A percentile compares a stretch with the other conserved stretches of the same genome.
These are phyloP conservation scores for Ascosphaera apis DNA, from an alignment of 2,329 filamentous ascomycete genomes.

Conservation along the genomic window DNA sequence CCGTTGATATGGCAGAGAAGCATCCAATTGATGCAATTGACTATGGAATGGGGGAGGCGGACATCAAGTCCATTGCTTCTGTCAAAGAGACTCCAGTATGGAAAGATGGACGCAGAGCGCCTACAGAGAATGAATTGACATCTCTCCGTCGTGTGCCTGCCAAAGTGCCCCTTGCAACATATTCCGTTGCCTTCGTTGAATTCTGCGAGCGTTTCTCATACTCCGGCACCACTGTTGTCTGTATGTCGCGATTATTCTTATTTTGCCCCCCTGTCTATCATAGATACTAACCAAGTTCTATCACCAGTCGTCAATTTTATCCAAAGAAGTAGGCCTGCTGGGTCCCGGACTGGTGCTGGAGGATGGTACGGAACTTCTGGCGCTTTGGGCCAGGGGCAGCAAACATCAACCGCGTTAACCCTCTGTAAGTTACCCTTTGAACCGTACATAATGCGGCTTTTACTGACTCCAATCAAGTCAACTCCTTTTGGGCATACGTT, in stretches of 20 bases:
- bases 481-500: slow-evolving; percentile 38
- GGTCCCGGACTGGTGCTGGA: slow-evolving; percentile 30
- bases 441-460: neutral
- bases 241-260: slow-evolving; percentile 26
- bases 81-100: neutral
- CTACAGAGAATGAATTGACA: slow-evolving; percentile 14
- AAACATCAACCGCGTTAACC: slow-evolving; percentile 28
- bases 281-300: neutral
- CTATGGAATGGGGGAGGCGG: neutral
- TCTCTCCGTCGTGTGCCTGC: slow-evolving; percentile 15
- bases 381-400: slow-evolving; percentile 35
- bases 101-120: slow-evolving; percentile 3
- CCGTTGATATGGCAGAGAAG: neutral
- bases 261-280: slow-evolving; percentile 1
- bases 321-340: slow-evolving; percentile 29
- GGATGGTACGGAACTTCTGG: slow-evolving; percentile 27
- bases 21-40: neutral
- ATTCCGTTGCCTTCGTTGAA: slow-evolving; percentile 49
- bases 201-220: slow-evolving; percentile 57
- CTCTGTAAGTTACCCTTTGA: slow-evolving; percentile 16
- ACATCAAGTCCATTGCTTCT: neutral
- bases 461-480: slow-evolving; percentile 17
- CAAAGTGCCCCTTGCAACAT: slow-evolving; percentile 38
- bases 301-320: slow-evolving; percentile 37
- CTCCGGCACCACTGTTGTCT: slow-evolving; percentile 47